Base-by-base conservation (phyloP, 495 filamentous ascomycete species). In the Penicillium pancosmium region DNA sequence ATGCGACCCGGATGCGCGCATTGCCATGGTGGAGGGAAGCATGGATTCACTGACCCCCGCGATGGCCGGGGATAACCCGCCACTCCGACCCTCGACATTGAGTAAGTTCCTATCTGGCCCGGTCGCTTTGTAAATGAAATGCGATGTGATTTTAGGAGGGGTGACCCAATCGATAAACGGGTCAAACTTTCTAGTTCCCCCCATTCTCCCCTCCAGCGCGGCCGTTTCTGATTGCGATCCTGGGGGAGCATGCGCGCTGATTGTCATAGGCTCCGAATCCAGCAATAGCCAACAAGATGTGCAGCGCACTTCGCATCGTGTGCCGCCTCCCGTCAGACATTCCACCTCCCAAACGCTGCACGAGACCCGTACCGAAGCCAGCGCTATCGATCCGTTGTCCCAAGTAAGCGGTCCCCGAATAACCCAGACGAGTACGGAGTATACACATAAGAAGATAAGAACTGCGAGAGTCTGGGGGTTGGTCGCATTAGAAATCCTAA, bases 381-480 rank as follows among this genome's bases (percentile, higher is more conserved):
- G 70, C 57, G 73, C 76, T 38, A 86, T 84, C 53, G 84, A 86
- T 67, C 82, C 82, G 36, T 72, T 84, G 57, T 84, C 82, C 10
- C 78, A 81, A 59, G 82, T 85, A 77, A 63, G 81, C 65, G 31
- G 50, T 27, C 33, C 38, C 13, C 19, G 36, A 38, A 38, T n/a
- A 38, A 3, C 23, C 23, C 23, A 23, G 0, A 23, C 23, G 23
- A 23, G 23, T 23, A 23, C 23, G 23, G 19, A 21, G 19, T 21
- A 21, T 38, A 15, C 11, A 38, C 15, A 38, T 38, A 4, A 5
- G 36, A 38, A 38, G 36, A 38, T n/a, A 38, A 12, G 36, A 38
- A 12, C 10, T 11, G 23, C 11, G 25, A 33, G 27, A 56, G 51
- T 34, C 10, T 56, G 58, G 50, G 50, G 52, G 27, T 16, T 54